Evolutionary conservation across 106 monocot species (phyloP), one percentile per base, ranked within the genome.

Genomic region (Amphibolis antarctica): DNA sequence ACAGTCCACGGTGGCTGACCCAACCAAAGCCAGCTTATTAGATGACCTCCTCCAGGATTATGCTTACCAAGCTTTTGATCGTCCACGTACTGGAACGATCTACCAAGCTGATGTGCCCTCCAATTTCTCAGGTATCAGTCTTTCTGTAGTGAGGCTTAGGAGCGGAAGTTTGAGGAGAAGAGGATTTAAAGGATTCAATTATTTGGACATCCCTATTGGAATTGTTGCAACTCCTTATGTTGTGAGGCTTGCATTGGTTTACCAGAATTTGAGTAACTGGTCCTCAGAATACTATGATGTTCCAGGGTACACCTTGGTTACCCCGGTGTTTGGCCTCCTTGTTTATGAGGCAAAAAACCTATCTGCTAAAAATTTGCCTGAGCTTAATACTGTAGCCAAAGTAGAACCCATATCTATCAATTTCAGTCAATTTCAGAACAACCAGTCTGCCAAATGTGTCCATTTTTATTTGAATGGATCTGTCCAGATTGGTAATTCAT

Each of bases 21-120:
- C 46, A 29, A 54, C 24, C 10, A 10, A 64, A 10, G 75, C 84
- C 12, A 72, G 81, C 18, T 42, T 69, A 43, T 59, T 98, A 54
- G 96, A 98, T 61, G 69, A 72, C 4, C 58, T 80, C 28, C 81
- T 98, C 49, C 89, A 88, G 53, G 82, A 79, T n/a, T 84, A 86
- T 28, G 96, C 86, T 4, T 98, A 67, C 64, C 69, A 78, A 1
- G 82, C 90, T 12, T 85, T 98, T 46, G 48, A 46, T 13, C 53
- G 17, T 45, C 89, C 90, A 7, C 86, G 65, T 7, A 98, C 96
- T 0, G 96, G 96, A 26, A 64, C 57, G 22, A 1, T 67, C 46
- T 90, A 90, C 28, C 54, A 75, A 53, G 82, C 71, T 0, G 9
- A 9, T 0, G 53, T 69, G 13, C 96, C 96, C 11, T 28, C 67